A percentile compares a stretch with the other conserved stretches of the same genome.
Conservation (phyloP, 805 yeast species). For the Peterozyma xylosa region DNA sequence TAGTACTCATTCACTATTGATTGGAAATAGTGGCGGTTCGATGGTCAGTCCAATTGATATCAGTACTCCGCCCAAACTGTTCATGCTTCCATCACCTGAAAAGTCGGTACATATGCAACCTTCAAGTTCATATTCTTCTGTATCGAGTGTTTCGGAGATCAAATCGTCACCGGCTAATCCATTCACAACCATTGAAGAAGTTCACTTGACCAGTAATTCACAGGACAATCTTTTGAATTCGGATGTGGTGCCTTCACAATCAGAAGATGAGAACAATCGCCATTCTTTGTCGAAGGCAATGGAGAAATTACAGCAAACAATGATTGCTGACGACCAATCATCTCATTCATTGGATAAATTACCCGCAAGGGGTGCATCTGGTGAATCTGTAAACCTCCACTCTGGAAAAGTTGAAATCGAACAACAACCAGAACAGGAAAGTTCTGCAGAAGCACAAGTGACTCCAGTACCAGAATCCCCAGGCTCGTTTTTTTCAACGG, state of each 20-base stretch:
- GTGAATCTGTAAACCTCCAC: too few species aligned
- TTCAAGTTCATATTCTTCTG: conserved; percentile 16
- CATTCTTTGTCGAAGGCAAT: neutral
- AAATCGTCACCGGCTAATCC: conserved; percentile 46
- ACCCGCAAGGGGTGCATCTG: too few species aligned
- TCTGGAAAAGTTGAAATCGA: neutral
- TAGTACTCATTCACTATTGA: too few species aligned
- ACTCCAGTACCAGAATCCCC: conserved; percentile 2
- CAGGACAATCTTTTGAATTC: too few species aligned
- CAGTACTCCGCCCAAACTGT: conserved; percentile 5
- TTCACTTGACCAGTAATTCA: conserved; percentile 10
- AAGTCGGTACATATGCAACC: conserved; percentile 12
- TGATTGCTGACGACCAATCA: neutral
- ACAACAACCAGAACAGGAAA: neutral
- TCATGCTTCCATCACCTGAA: neutral
- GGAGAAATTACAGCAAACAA: conserved; percentile 3
- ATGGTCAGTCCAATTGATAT: neutral
- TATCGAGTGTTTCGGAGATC: conserved; percentile 9
- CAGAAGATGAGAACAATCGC: too few species aligned
- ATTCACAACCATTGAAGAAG: conserved; percentile 43
- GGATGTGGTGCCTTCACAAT: too few species aligned
- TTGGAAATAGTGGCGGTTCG: too few species aligned
- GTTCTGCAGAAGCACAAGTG: neutral
- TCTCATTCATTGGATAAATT: too few species aligned
- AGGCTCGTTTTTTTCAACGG: conserved; percentile 3